These are phyloP conservation scores for Cryphonectria naterciae DNA, from an alignment of 2,329 filamentous ascomycete genomes.

Conservation along the genomic window DNA sequence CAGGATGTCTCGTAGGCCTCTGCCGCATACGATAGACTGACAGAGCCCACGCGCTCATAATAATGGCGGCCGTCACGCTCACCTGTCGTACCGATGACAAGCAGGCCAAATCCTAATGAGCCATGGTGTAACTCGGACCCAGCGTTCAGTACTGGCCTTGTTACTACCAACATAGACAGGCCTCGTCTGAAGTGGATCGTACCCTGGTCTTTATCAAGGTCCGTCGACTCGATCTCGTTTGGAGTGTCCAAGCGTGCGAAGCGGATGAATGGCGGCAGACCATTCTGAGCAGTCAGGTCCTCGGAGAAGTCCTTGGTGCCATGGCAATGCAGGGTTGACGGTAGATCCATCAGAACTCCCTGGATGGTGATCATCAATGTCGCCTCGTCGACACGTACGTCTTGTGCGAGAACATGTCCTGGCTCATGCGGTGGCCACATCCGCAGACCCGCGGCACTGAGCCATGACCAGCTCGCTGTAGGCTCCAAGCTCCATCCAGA, in stretches of 20 bases:
- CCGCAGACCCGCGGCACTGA: background rate
- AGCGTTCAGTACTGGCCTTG: background rate
- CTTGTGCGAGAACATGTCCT: background rate
- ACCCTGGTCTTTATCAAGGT: background rate
- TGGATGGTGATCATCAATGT: background rate
- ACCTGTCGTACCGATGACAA: background rate
- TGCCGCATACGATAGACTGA: background rate
- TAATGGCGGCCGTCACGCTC: background rate
- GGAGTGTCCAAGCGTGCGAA: background rate
- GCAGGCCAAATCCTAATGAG: background rate
- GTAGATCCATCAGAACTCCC: background rate
- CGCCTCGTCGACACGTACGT: background rate
- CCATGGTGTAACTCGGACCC: background rate
- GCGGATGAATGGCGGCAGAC: background rate
- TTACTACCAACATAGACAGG: background rate
- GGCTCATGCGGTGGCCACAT: background rate
- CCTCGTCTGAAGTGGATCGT: background rate
- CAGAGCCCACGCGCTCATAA: background rate
- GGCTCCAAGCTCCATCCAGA: background rate
- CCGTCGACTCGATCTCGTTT: background rate
- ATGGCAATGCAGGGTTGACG: background rate
- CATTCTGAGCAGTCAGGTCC: background rate
- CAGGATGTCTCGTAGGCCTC: background rate
- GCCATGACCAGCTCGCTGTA: slow-evolving; percentile 1
- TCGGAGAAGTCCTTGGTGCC: no score